phyloP scores from a whole-genome alignment of 2,329 filamentous ascomycete genomes.

The Fusarium musae region DNA sequence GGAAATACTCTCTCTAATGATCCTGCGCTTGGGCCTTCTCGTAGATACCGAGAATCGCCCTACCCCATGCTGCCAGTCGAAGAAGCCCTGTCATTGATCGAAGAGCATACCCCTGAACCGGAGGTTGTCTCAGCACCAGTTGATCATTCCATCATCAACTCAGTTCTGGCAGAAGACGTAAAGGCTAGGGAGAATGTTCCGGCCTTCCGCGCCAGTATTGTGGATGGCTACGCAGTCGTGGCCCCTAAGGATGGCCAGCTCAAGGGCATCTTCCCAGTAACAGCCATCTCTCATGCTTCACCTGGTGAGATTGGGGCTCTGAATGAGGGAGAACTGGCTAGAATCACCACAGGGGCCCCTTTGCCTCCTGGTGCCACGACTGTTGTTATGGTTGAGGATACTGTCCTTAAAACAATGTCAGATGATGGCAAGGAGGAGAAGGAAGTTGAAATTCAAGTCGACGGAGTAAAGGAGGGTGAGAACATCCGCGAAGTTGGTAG shows the following conservation, averaged over 20 bases:
- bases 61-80: slow-evolving; percentile 92
- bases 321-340: slow-evolving; percentile 79
- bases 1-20: slow-evolving; percentile 70
- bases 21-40: slow-evolving; percentile 68
- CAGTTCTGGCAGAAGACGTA: slow-evolving; percentile 85
- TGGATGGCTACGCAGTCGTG: slow-evolving; percentile 93
- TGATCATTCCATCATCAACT: slow-evolving; percentile 74
- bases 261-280: slow-evolving; percentile 86
- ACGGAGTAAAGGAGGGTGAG: slow-evolving; percentile 78
- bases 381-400: slow-evolving; percentile 95
- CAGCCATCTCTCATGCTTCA: slow-evolving; percentile 86
- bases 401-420: slow-evolving; percentile 77
- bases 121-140: slow-evolving; percentile 69
- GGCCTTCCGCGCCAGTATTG: slow-evolving; percentile 94
- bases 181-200: slow-evolving; percentile 84
- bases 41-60: slow-evolving; percentile 84
- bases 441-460: slow-evolving; percentile 86
- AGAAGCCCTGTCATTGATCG: slow-evolving; percentile 79
- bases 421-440: slow-evolving; percentile 86
- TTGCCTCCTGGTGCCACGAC: slow-evolving; percentile 88
- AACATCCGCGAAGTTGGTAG: slow-evolving; percentile 94
- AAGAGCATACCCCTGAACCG: slow-evolving; percentile 76
- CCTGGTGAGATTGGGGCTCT: slow-evolving; percentile 74
- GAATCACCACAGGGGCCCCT: slow-evolving; percentile 95
- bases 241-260: slow-evolving; percentile 70